phyloP scores from a whole-genome alignment of 176 grass and related monocot genomes.

The Leersia perrieri region DNA sequence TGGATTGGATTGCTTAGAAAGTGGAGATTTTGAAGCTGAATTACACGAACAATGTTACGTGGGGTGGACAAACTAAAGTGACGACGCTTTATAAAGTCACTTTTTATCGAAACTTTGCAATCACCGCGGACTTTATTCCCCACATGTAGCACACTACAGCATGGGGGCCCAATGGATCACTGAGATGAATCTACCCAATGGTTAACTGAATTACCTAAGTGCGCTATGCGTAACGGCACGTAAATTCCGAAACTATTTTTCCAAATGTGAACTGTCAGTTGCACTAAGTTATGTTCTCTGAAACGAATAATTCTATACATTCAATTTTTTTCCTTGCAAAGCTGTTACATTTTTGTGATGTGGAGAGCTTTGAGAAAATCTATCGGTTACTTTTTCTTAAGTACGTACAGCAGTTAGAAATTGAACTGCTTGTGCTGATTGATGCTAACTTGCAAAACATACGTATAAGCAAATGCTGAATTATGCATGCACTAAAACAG shows the following conservation, averaged over 20 bases:
- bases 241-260: conserved; percentile 21
- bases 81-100: conserved; percentile 47
- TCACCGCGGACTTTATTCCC: conserved; percentile 6
- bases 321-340: no score
- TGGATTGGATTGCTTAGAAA: not conserved
- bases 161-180: not conserved
- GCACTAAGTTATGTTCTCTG: not conserved
- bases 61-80: conserved; percentile 41
- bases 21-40: not conserved
- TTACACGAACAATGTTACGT: conserved; percentile 14
- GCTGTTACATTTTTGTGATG: no score
- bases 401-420: no score
- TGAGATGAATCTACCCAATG: conserved; percentile 17
- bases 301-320: no score
- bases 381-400: no score
- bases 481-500: not conserved
- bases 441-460: not conserved
- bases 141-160: conserved; percentile 41
- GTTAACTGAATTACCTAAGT: not conserved
- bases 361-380: no score
- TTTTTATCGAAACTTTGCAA: conserved; percentile 39
- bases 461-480: not conserved
- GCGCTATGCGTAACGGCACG: conserved; percentile 3
- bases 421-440: no score
- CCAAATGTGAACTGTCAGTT: not conserved